Evolutionary conservation across 139 green algal species (phyloP).

Genomic region (Yamagishiella unicocca): DNA sequence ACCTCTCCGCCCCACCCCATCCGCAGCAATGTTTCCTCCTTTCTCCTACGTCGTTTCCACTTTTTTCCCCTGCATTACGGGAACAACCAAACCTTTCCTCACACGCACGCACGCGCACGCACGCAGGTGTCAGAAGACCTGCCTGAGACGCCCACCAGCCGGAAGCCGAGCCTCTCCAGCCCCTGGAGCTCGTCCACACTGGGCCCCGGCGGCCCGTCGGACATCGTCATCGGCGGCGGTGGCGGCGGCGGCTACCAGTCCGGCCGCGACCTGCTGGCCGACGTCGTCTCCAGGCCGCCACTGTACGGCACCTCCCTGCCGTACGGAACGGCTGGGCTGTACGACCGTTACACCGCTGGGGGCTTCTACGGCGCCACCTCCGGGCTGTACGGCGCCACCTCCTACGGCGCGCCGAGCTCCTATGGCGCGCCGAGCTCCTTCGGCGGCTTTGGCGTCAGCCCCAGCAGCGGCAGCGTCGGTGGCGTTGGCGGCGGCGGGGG

Average conservation of each 20-base stretch:
- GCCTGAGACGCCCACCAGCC: constrained; percentile 7
- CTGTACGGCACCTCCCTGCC: constrained; percentile 3
- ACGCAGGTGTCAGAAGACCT: not conserved
- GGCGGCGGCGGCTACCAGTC: not conserved
- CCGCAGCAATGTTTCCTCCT: too few relatives aligned
- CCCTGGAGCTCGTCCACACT: constrained; percentile 14
- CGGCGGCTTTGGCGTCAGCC: not conserved
- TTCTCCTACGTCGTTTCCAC: too few relatives aligned
- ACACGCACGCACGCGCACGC: not conserved
- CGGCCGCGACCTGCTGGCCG: not conserved
- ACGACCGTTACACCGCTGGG: constrained; percentile 4
- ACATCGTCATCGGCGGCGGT: not conserved
- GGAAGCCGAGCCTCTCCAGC: constrained; percentile 4
- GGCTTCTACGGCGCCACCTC: not conserved
- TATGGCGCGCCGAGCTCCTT: not conserved
- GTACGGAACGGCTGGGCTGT: constrained; percentile 5
- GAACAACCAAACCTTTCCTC: too few relatives aligned
- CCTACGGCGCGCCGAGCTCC: not conserved
- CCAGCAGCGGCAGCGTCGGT: not conserved
- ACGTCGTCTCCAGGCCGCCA: not conserved
- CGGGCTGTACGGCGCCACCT: not conserved
- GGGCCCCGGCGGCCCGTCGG: not conserved
- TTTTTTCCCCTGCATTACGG: too few relatives aligned
- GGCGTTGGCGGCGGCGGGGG: not conserved
- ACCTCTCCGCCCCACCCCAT: too few relatives aligned